Conservation (phyloP, 1,284 basidiomycete species). For the Apiotrichum gracile region DNA sequence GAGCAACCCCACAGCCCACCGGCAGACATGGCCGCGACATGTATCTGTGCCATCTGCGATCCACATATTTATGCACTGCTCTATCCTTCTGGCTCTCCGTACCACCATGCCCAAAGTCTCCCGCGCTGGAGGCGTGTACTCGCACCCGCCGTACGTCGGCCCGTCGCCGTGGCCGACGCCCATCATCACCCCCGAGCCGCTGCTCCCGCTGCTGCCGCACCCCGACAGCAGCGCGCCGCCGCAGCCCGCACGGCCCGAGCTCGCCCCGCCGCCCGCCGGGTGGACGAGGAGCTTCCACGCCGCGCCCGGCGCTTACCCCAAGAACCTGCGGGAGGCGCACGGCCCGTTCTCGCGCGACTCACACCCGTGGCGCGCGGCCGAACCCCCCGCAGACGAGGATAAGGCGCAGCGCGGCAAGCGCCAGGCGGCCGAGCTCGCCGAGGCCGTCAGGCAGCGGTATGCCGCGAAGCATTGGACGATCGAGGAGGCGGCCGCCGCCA, state of each 20-base stretch:
- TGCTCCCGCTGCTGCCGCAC: slow-evolving; percentile 8
- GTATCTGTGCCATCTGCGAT: too few species aligned
- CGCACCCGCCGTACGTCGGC: neutral
- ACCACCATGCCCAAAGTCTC: neutral
- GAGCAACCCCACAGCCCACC: too few species aligned
- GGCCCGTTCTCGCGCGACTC: slow-evolving; percentile 16
- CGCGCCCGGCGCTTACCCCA: slow-evolving; percentile 63
- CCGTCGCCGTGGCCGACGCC: neutral
- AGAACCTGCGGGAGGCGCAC: slow-evolving; percentile 42
- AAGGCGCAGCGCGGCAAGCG: slow-evolving; percentile 3
- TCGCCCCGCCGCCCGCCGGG: slow-evolving; percentile 29
- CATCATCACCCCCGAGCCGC: slow-evolving; percentile 4
- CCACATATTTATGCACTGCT: too few species aligned
- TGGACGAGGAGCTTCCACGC: slow-evolving; percentile 60
- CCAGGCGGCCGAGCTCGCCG: neutral
- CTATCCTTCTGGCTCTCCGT: too few species aligned
- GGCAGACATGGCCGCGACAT: too few species aligned
- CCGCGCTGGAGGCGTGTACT: neutral
- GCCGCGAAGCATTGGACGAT: neutral
- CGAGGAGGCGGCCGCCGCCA: neutral
- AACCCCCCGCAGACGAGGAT: slow-evolving; percentile 6
- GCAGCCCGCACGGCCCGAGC: slow-evolving; percentile 14
- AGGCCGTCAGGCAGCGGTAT: neutral
- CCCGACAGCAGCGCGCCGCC: slow-evolving; percentile 5
- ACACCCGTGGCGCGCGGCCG: slow-evolving; percentile 13